A percentile compares a stretch with the other conserved stretches of the same genome.
These are phyloP conservation scores for Quercus lobata DNA, from an alignment of 331 rosid genomes.

Conservation along the genomic window DNA sequence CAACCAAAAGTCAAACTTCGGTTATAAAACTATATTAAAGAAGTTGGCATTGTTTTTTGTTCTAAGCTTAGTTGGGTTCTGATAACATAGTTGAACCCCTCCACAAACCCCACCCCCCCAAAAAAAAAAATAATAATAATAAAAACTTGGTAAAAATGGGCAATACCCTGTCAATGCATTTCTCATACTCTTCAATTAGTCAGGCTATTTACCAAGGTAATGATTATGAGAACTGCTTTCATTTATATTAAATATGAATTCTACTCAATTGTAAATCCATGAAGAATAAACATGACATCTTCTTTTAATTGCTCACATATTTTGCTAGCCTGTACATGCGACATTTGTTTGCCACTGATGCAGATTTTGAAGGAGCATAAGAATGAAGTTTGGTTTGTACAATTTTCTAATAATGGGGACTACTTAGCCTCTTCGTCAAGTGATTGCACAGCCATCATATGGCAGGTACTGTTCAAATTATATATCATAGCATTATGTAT, in stretches of 20 bases:
- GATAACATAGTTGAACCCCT: too few relatives aligned
- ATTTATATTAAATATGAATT: neutral
- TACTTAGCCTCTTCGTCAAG: conserved; percentile 85
- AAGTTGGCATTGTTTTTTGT: neutral
- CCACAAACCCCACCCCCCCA: too few relatives aligned
- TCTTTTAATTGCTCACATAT: neutral
- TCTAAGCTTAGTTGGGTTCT: neutral
- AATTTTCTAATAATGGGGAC: conserved; percentile 83
- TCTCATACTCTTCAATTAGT: neutral
- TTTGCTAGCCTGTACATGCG: neutral
- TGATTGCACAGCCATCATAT: conserved; percentile 81
- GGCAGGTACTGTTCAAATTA: conserved; percentile 66
- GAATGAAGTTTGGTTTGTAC: conserved; percentile 94
- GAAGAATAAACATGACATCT: neutral
- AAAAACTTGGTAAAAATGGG: neutral
- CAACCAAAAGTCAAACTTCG: too few relatives aligned
- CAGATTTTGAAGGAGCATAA: conserved; percentile 87
- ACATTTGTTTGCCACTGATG: conserved; percentile 24
- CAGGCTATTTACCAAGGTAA: neutral
- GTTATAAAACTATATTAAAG: too few relatives aligned
- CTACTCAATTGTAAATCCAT: neutral
- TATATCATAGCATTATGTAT: neutral
- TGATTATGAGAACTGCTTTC: neutral
- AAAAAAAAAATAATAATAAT: neutral
- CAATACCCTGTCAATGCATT: neutral